Evolutionary conservation across 345 rosid genomes (phyloP).

Genomic region (Hirschfeldia incana): DNA sequence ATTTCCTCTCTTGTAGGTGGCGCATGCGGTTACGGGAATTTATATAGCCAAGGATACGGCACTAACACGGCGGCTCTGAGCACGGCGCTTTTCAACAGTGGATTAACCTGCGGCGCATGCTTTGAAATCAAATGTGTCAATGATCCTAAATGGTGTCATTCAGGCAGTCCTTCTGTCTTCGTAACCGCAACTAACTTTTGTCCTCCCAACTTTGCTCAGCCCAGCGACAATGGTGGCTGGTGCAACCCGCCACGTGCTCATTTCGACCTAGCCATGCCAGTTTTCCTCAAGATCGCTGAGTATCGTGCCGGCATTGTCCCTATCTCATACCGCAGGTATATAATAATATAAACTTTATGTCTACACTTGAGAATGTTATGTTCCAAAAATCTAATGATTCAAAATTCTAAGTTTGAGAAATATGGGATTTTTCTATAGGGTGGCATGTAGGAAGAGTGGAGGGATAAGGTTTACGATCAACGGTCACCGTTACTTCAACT

Average conservation of each 20-base stretch:
- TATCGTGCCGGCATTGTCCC: slow-evolving; percentile 80
- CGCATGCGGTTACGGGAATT: slow-evolving; percentile 73
- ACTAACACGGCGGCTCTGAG: slow-evolving; percentile 78
- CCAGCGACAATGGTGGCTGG: slow-evolving; percentile 80
- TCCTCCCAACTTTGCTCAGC: slow-evolving; percentile 54
- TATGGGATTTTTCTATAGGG: slow-evolving; percentile 37
- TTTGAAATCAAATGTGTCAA: slow-evolving; percentile 67
- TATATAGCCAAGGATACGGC: slow-evolving; percentile 76
- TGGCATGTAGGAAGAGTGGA: slow-evolving; percentile 57
- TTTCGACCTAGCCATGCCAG: slow-evolving; percentile 45
- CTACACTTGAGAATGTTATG: no score
- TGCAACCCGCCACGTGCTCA: slow-evolving; percentile 77
- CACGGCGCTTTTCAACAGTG: slow-evolving; percentile 73
- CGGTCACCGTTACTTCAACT: slow-evolving; percentile 63
- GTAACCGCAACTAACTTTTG: slow-evolving; percentile 75
- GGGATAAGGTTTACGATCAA: slow-evolving; percentile 70
- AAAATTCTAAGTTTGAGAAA: background rate
- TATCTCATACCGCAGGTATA: slow-evolving; percentile 45
- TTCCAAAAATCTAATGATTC: background rate
- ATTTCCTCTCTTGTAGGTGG: slow-evolving; percentile 44
- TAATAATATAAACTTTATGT: background rate
- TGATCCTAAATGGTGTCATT: slow-evolving; percentile 68
- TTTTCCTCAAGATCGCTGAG: slow-evolving; percentile 50
- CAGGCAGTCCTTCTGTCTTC: slow-evolving; percentile 64
- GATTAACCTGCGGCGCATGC: slow-evolving; percentile 66